Conservation (phyloP, 2,329 filamentous ascomycete genomes). For the Xylariaceae sp. region DNA sequence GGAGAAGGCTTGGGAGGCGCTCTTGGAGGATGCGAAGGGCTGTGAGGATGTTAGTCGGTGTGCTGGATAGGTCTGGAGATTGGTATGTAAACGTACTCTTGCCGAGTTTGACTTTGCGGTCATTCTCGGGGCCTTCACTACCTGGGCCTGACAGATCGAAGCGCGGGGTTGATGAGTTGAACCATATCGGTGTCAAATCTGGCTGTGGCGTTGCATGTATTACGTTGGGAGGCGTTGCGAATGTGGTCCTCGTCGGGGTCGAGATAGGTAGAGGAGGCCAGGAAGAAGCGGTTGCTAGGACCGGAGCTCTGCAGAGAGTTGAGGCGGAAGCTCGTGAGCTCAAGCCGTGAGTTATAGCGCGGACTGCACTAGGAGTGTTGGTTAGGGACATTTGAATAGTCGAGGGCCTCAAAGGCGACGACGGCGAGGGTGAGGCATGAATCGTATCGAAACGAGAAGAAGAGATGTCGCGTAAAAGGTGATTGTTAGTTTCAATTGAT, state of each 20-base stretch:
- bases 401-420: constrained; percentile 25
- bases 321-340: constrained; percentile 21
- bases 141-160: constrained; percentile 23
- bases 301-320: constrained; percentile 20
- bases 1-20: constrained; percentile 64
- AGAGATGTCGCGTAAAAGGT: constrained; percentile 6
- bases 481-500: constrained; percentile 1
- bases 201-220: constrained; percentile 21
- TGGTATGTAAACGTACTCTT: constrained; percentile 47
- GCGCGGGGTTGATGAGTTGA: constrained; percentile 39
- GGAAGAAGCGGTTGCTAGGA: constrained; percentile 1
- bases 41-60: constrained; percentile 31
- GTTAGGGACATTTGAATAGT: constrained; percentile 34
- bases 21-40: constrained; percentile 65
- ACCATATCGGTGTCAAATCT: constrained; percentile 41
- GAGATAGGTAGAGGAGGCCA: constrained; percentile 2
- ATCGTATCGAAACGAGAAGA: constrained; percentile 16
- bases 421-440: constrained; percentile 21
- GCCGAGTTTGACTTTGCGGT: constrained; percentile 61
- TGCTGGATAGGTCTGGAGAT: not conserved
- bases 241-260: constrained; percentile 9
- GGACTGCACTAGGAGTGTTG: constrained; percentile 28
- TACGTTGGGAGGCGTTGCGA: constrained; percentile 11
- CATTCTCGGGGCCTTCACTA: constrained; percentile 43
- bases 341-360: constrained; percentile 30